These are phyloP conservation scores for Adenanthera pavonina DNA, from an alignment of 306 rosid genomes.

Conservation along the genomic window DNA sequence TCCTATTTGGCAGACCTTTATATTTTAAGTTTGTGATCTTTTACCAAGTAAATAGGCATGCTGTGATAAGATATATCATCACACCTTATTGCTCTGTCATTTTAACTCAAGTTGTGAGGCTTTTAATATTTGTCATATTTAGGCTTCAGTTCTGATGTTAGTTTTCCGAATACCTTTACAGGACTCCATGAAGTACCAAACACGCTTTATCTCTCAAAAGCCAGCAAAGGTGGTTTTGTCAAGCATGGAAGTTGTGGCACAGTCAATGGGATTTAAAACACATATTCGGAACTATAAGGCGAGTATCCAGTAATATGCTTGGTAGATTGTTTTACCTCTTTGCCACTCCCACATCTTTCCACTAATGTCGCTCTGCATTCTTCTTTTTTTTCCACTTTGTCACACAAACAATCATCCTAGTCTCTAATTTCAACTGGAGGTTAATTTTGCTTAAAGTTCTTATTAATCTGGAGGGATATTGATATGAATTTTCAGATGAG, in stretches of 20 bases:
- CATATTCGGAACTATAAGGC: conserved; percentile 94
- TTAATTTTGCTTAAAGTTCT: conserved; percentile 22
- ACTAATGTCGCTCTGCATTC: conserved; percentile 12
- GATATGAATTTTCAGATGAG: conserved; percentile 73
- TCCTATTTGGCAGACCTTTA: neutral
- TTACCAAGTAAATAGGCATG: conserved; percentile 6
- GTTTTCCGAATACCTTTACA: conserved; percentile 32
- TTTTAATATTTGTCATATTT: neutral
- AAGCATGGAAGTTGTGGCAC: conserved; percentile 94
- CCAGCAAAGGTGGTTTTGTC: conserved; percentile 82
- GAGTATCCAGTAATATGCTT: conserved; percentile 23
- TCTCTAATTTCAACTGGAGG: conserved; percentile 10
- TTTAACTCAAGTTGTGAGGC: conserved; percentile 27
- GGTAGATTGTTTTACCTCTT: conserved; percentile 20
- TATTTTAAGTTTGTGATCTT: neutral
- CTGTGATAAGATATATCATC: conserved; percentile 21
- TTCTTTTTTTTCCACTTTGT: neutral
- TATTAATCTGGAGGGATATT: conserved; percentile 19
- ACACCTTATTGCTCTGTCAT: conserved; percentile 20
- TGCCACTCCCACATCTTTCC: conserved; percentile 11
- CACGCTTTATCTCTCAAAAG: conserved; percentile 85
- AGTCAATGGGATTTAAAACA: conserved; percentile 91
- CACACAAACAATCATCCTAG: conserved; percentile 14
- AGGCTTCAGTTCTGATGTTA: neutral
- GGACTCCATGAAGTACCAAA: conserved; percentile 72